Evolutionary conservation across 176 grass and related monocot genomes (phyloP).

Genomic region (Eragrostis nindensis): DNA sequence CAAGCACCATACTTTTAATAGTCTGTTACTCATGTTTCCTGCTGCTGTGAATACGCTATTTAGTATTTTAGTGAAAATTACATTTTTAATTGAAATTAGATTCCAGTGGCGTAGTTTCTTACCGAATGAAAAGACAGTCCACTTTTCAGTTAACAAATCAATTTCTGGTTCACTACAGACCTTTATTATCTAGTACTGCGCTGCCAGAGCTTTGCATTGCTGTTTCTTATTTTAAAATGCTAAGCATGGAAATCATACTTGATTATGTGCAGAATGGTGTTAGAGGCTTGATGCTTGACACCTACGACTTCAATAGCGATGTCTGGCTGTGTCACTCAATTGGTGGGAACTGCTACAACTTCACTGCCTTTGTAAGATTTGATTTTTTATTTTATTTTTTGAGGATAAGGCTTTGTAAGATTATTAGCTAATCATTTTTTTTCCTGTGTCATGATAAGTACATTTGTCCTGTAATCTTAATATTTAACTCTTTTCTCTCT

Average conservation of each 20-base stretch:
- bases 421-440: neutral
- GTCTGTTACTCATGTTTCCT: neutral
- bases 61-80: neutral
- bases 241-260: constrained; percentile 19
- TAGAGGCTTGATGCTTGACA: constrained; percentile 93
- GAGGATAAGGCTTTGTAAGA: constrained; percentile 82
- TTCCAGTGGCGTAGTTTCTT: neutral
- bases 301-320: constrained; percentile 87
- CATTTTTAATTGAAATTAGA: constrained; percentile 10
- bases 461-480: constrained; percentile 26
- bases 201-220: neutral
- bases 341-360: constrained; percentile 65
- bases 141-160: neutral
- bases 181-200: neutral
- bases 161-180: neutral
- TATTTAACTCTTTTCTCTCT: constrained; percentile 13
- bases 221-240: constrained; percentile 2
- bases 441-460: neutral
- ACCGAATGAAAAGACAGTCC: neutral
- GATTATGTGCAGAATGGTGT: constrained; percentile 77
- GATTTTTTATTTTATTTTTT: too few relatives aligned
- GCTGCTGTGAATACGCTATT: neutral
- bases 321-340: constrained; percentile 91
- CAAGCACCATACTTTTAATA: neutral
- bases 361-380: constrained; percentile 78